Percentiles rank a stretch among this genome's conserved stretches.
Evolutionary conservation across 2,329 filamentous ascomycete species (phyloP).

Genomic region (Aspergillus uvarum): DNA sequence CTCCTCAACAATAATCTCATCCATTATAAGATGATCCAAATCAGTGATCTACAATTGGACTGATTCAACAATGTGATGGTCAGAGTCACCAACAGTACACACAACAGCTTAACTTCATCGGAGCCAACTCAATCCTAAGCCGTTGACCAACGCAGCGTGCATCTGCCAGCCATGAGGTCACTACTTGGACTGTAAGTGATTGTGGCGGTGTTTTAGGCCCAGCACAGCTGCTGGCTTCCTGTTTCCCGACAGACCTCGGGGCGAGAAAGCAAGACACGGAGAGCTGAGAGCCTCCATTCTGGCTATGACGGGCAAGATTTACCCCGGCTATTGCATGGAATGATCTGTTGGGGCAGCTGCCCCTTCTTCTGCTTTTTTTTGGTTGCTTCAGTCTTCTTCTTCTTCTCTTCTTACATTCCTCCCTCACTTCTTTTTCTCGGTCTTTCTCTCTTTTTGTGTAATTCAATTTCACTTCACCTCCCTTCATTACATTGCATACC

Average conservation of each 20-base stretch:
- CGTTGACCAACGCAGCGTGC: neutral
- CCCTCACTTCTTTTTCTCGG: neutral
- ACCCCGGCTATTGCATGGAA: neutral
- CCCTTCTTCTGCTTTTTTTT: constrained; percentile 7
- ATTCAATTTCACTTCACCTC: neutral
- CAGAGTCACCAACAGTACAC: too few species aligned
- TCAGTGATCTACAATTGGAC: too few species aligned
- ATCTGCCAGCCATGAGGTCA: neutral
- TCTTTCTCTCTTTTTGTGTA: neutral
- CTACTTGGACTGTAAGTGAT: neutral
- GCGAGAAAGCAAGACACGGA: neutral
- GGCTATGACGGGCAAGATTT: neutral
- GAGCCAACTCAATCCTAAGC: neutral
- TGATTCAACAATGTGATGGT: too few species aligned
- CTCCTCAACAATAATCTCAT: too few species aligned
- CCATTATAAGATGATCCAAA: too few species aligned
- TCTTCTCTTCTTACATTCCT: neutral
- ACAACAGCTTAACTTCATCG: too few species aligned
- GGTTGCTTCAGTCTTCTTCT: constrained; percentile 1
- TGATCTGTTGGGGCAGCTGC: neutral
- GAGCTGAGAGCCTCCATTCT: neutral
- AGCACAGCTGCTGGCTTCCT: neutral
- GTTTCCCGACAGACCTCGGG: neutral
- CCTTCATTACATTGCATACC: constrained; percentile 1
- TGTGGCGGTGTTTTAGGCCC: neutral